Percentiles rank a stretch among this genome's conserved stretches.
phyloP scores from a whole-genome alignment of 306 rosid genomes.

The Carpinus fangiana region DNA sequence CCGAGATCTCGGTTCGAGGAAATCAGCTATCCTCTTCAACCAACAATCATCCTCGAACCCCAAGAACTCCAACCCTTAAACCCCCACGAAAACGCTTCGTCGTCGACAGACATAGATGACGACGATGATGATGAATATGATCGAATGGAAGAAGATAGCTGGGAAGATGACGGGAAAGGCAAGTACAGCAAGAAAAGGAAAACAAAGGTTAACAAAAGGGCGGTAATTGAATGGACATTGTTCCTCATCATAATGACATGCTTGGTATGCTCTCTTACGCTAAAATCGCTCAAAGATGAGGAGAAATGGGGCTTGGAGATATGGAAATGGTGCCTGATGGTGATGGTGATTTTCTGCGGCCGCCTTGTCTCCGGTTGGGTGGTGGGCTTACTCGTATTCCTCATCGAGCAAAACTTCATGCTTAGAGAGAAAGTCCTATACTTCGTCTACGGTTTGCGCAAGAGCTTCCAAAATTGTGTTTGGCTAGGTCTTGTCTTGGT shows the following conservation, averaged over 20 bases:
- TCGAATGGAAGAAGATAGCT: conserved; percentile 12
- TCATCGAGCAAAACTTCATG: conserved; percentile 56
- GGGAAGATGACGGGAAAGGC: conserved; percentile 8
- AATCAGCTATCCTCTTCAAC: conserved; percentile 18
- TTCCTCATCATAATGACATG: conserved; percentile 44
- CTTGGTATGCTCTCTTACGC: conserved; percentile 39
- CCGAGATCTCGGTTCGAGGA: conserved; percentile 53
- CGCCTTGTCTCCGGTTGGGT: conserved; percentile 49
- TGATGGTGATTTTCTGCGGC: conserved; percentile 56
- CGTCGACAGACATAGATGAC: conserved; percentile 23
- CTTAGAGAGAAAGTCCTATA: conserved; percentile 44
- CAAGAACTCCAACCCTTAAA: conserved; percentile 11
- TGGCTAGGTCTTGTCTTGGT: conserved; percentile 46
- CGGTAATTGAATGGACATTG: conserved; percentile 40
- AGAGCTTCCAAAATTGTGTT: conserved; percentile 53
- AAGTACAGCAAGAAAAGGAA: conserved; percentile 12
- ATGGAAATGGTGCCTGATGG: conserved; percentile 56
- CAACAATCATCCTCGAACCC: conserved; percentile 32
- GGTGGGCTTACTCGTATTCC: conserved; percentile 37
- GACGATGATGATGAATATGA: conserved; percentile 30
- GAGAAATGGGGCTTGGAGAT: conserved; percentile 35
- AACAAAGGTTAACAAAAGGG: conserved; percentile 43
- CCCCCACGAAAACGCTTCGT: conserved; percentile 13
- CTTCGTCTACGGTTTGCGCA: conserved; percentile 48
- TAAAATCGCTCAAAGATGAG: conserved; percentile 16